Base-by-base conservation (phyloP, 805 yeast species). In the Ogataea nakhonphanomensis region DNA sequence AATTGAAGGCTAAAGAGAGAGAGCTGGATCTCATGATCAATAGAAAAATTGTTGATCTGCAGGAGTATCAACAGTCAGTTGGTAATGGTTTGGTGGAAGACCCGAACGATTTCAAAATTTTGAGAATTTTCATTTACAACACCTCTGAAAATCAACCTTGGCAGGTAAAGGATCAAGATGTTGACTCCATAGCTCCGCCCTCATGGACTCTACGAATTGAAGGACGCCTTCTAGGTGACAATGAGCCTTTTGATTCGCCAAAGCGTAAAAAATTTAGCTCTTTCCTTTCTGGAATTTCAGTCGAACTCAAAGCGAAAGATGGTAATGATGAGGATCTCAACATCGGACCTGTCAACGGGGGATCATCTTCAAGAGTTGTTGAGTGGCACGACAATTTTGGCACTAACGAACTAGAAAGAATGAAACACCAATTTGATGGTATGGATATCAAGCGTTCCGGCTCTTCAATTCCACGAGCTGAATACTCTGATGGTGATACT, bases 141-240 rank as follows among this genome's bases (percentile, higher is more conserved):
- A 82, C 87, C 4, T 69, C 84, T 23, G 85, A 81, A 46, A 85
- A 86, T 59, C 98, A 91, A 65, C 86, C 91, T 31, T 93, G 98
- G 98, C 91, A 84, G 58, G 46, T 37, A 13, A 45, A 44, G 13
- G 49, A 43, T 12, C 33, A 37, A 7, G 40, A 43, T 13, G 44
- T 38, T 40, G 36, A 58, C 43, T 32, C 54, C 42, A 32, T 32
- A 12, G 42, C 26, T 25, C 57, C 52, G 3, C 74, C 86, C 3
- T 59, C 76, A 1, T 91, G 97, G 97, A 84, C 93, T 1, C 71
- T 91, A 49, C 73, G 95, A 42, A 75, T 93, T 20, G 98, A 93
- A 62, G 99, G 99, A 10, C 70, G 90, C 44, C 65, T 87, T 17
- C 65, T 90, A 13, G 66, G 73, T 48, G 63, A 59, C 52, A 58